A percentile compares a stretch with the other conserved stretches of the same genome.
phyloP scores from a whole-genome alignment of 306 rosid species.

The Vigna unguiculata region DNA sequence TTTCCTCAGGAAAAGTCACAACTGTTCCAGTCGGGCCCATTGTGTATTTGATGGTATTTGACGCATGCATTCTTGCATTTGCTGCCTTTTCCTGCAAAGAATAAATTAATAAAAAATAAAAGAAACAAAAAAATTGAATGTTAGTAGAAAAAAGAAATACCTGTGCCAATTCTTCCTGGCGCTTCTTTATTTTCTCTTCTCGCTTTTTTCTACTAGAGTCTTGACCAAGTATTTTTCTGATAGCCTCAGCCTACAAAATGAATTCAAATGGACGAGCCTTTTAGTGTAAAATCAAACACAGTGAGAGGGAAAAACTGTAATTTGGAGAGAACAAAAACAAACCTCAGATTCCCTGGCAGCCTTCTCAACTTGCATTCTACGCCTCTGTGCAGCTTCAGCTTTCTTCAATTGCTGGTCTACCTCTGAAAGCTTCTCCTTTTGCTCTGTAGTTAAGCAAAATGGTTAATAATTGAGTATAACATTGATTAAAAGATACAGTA shows the following conservation, averaged over 20 bases:
- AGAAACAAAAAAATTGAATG: constrained; percentile 20
- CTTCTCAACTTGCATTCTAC: constrained; percentile 89
- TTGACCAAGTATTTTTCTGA: constrained; percentile 96
- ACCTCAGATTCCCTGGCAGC: constrained; percentile 96
- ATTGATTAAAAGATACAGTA: constrained; percentile 21
- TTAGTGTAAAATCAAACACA: constrained; percentile 23
- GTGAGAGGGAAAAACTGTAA: constrained; percentile 4
- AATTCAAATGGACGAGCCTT: constrained; percentile 30
- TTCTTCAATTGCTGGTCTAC: constrained; percentile 88
- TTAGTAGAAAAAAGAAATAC: constrained; percentile 47
- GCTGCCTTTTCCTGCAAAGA: constrained; percentile 87
- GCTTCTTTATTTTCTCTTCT: constrained; percentile 93
- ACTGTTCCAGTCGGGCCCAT: constrained; percentile 78
- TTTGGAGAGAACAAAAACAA: constrained; percentile 38
- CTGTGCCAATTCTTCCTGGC: constrained; percentile 91
- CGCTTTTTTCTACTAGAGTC: constrained; percentile 91
- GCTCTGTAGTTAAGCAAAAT: constrained; percentile 62
- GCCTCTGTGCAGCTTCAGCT: constrained; percentile 95
- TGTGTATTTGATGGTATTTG: constrained; percentile 74
- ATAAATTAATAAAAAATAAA: constrained; percentile 29
- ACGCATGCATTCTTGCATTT: constrained; percentile 62
- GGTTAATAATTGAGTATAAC: constrained; percentile 40
- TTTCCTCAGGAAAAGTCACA: constrained; percentile 78
- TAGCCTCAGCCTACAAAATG: constrained; percentile 83
- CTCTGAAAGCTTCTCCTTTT: constrained; percentile 87